These are phyloP conservation scores for Lithocarpus polystachyus DNA, from an alignment of 306 rosid species.

Conservation along the genomic window DNA sequence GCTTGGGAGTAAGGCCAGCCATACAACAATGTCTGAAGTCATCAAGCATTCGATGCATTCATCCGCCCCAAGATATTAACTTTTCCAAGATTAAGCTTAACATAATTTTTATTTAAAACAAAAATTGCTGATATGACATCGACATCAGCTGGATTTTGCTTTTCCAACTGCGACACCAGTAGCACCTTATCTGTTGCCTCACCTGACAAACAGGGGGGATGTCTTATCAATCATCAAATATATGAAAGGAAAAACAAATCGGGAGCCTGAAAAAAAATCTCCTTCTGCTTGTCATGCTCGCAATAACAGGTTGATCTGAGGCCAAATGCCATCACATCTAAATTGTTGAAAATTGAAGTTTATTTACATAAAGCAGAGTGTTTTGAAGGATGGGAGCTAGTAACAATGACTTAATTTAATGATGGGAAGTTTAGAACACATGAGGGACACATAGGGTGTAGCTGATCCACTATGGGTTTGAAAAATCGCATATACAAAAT, in stretches of 20 bases:
- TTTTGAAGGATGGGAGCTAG: neutral
- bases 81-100: slow-evolving; percentile 83
- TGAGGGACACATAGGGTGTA: neutral
- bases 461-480: neutral
- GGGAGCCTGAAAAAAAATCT: neutral
- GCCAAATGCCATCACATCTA: neutral
- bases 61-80: slow-evolving; percentile 78
- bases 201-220: slow-evolving; percentile 38
- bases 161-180: slow-evolving; percentile 58
- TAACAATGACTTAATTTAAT: neutral
- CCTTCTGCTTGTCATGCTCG: neutral
- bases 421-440: neutral
- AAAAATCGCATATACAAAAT: neutral
- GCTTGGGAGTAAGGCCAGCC: slow-evolving; percentile 97
- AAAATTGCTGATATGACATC: slow-evolving; percentile 87
- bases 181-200: slow-evolving; percentile 81
- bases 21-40: slow-evolving; percentile 89
- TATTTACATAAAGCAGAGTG: neutral
- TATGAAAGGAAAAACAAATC: neutral
- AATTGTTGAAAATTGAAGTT: neutral
- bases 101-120: slow-evolving; percentile 37
- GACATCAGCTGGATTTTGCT: slow-evolving; percentile 76
- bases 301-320: neutral
- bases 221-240: neutral
- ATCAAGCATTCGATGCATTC: slow-evolving; percentile 96